Evolutionary conservation across 495 filamentous ascomycete genomes (phyloP), one percentile per base, ranked within the genome.

Genomic region (Alectoria sarmentosa): DNA sequence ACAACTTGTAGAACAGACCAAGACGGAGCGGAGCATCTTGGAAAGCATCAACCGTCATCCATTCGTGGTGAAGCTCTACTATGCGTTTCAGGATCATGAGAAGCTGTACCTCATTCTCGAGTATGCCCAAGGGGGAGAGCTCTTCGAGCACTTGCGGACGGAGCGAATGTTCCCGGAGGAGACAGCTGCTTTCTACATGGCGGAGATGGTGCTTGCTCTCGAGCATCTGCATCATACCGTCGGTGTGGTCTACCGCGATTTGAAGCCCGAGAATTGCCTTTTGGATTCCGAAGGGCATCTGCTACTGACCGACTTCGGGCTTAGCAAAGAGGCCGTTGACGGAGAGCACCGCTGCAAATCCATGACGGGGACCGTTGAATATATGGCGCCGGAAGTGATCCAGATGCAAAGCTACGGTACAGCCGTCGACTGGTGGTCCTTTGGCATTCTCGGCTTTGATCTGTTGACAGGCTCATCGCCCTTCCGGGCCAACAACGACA

Each of bases 201-300:
- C 92, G 0, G 90, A 97, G 78, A 91, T 98, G 84, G 87, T 96
- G 6, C 86, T 98, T 6, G 95, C 95, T 1, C 82, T 98, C 30
- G 90, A 91, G 46, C 91, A 98, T 74, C 84, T 98, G 11, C 94
- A 98, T 78, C 83, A 89, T 63, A 91, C 83, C 62, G 85, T 96
- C 38, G 93, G 95, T 21, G 94, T 98, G 41, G 85, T 98, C 69
- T 98, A 98, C 76, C 89, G 94, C 62, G 94, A 98, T 71, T 82
- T 98, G 63, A 98, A 98, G 77, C 94, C 94, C 4, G 94, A 98
- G 73, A 98, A 98, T 76, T 96, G 92, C 71, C 90, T 98, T 52
- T 83, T 98, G 9, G 95, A 98, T 76, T 77, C 86, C 17, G 83
- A 95, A 67, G 94, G 94, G 60, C 93, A 98, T 72, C 85, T 98